These are phyloP conservation scores for Malassezia psittaci DNA, from an alignment of 1,284 basidiomycete genomes.

Conservation along the genomic window DNA sequence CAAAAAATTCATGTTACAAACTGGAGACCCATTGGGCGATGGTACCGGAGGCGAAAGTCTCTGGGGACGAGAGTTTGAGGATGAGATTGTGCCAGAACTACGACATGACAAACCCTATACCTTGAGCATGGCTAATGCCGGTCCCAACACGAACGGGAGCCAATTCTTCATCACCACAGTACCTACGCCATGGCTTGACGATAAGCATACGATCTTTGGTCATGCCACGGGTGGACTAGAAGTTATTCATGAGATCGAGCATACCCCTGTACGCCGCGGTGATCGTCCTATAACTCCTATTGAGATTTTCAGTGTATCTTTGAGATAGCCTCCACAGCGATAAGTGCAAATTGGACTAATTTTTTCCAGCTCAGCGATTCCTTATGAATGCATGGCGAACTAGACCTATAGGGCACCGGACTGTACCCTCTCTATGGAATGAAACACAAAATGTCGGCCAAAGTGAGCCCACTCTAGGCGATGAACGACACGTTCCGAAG, in stretches of 20 bases:
- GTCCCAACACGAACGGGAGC: constrained; percentile 81
- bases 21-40: constrained; percentile 90
- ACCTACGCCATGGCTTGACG: constrained; percentile 77
- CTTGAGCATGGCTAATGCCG: constrained; percentile 98
- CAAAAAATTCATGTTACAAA: constrained; percentile 98
- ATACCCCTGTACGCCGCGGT: constrained; percentile 51
- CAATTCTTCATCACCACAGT: constrained; percentile 99
- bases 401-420: constrained; percentile 8
- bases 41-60: constrained; percentile 89
- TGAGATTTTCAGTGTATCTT: constrained; percentile 19
- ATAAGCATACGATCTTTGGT: constrained; percentile 57
- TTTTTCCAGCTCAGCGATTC: neutral
- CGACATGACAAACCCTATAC: constrained; percentile 91
- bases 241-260: constrained; percentile 70
- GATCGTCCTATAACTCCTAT: constrained; percentile 47
- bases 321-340: constrained; percentile 6
- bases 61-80: constrained; percentile 89
- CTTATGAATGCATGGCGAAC: constrained; percentile 14
- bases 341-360: neutral
- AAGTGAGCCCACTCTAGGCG: neutral
- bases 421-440: constrained; percentile 10
- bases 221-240: constrained; percentile 53
- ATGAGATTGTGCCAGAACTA: constrained; percentile 73
- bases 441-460: neutral
- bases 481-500: constrained; percentile 7